Evolutionary conservation across 352 stramenopile species (phyloP).

Genomic region (Globisporangium rhizosaccharum): DNA sequence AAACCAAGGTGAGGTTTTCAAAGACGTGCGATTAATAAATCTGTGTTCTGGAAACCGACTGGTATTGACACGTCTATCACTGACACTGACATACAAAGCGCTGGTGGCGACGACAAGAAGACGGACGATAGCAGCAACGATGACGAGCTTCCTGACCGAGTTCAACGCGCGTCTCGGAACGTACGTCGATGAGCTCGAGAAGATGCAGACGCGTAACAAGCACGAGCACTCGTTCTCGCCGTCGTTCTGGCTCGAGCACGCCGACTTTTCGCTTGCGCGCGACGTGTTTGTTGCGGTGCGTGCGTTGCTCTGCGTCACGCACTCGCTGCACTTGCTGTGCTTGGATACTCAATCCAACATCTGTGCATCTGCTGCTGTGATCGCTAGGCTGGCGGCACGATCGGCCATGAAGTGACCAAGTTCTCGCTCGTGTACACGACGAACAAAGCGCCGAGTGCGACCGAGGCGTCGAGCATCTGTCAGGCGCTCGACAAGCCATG

Average conservation of each 20-base stretch:
- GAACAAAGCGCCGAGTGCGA: conserved; percentile 61
- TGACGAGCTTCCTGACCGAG: conserved; percentile 48
- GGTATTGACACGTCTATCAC: conserved; percentile 1
- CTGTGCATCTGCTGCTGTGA: background rate
- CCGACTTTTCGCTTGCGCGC: conserved; percentile 70
- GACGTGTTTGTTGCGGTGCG: conserved; percentile 77
- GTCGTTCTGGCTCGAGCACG: conserved; percentile 72
- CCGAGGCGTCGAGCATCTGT: conserved; percentile 74
- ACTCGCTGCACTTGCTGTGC: background rate
- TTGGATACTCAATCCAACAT: background rate
- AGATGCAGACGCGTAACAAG: conserved; percentile 51
- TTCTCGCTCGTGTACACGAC: conserved; percentile 73
- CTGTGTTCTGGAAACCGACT: background rate
- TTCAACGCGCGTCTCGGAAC: conserved; percentile 49
- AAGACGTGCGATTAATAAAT: background rate
- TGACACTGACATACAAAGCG: background rate
- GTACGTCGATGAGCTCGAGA: conserved; percentile 55
- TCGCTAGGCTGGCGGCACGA: conserved; percentile 48
- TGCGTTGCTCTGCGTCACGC: background rate
- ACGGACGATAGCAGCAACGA: conserved; percentile 7
- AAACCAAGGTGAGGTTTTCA: background rate
- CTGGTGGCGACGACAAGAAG: conserved; percentile 8
- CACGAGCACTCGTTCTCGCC: conserved; percentile 55
- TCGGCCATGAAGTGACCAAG: conserved; percentile 82
- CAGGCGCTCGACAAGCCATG: conserved; percentile 70